Evolutionary conservation across 2,329 filamentous ascomycete species (phyloP).

Genomic region (Fusarium neocosmosporiellum): DNA sequence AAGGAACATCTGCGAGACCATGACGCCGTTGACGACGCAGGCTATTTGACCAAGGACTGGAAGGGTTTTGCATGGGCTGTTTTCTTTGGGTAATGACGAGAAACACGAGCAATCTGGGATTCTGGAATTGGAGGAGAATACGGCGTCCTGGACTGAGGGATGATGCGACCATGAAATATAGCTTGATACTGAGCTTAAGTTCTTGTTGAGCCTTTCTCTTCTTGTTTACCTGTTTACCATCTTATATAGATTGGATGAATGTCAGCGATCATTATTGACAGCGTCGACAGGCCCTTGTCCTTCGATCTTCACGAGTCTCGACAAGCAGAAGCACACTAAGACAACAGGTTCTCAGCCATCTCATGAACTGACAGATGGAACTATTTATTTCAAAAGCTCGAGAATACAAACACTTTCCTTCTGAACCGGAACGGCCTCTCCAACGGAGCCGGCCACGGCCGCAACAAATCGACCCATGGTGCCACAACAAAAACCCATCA

Average conservation of each 20-base stretch:
- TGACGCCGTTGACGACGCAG: neutral
- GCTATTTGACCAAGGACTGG: slow-evolving; percentile 14
- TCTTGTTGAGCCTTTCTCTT: neutral
- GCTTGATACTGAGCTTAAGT: neutral
- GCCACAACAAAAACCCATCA: slow-evolving; percentile 9
- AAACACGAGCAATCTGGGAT: neutral
- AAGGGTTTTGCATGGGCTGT: neutral
- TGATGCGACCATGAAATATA: slow-evolving; percentile 29
- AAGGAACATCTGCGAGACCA: neutral
- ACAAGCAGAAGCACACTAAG: neutral
- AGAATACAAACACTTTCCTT: neutral
- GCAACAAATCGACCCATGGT: slow-evolving; percentile 4
- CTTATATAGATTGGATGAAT: neutral
- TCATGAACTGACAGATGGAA: neutral
- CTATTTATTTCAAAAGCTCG: neutral
- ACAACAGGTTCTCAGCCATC: too few species aligned
- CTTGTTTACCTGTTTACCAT: neutral
- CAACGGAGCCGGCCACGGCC: neutral
- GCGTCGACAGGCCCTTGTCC: neutral
- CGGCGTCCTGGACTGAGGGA: slow-evolving; percentile 22
- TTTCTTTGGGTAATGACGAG: slow-evolving; percentile 1
- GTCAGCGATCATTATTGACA: neutral
- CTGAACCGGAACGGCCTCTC: neutral
- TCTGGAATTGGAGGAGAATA: slow-evolving; percentile 9
- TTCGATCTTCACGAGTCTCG: neutral